Base-by-base conservation (phyloP, 306 rosid genomes). In the Inga leiocalycina region DNA sequence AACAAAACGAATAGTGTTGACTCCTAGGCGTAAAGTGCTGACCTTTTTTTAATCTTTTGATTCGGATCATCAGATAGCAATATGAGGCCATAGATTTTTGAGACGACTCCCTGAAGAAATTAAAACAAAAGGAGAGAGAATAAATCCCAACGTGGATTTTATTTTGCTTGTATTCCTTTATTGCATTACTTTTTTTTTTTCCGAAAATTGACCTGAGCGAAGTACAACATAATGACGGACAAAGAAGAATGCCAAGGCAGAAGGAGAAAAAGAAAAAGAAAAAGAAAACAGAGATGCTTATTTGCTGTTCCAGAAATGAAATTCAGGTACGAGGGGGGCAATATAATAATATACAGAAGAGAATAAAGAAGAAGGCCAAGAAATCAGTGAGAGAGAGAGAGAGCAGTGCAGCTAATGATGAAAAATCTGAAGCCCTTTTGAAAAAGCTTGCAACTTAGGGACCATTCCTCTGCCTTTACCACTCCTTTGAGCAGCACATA, bases 351-450 rank as follows among this genome's bases (percentile, higher is more conserved):
- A 14, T 6, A 3, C 0, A 11, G 20, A 32, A 5, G 76, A 79
- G 71, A 69, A 80, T 10, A 76, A 68, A 68, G 27, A 65, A 30
- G 81, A 59, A 75, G 76, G 84, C 68, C 66, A 80, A 75, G 71
- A 57, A 41, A 74, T 17, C 72, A 79, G 79, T 79, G 81, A 82
- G 49, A 69, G 73, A 62, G 43, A 82, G 80, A 35, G 49, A 69
- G 73, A 62, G 43, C 71, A 64, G 83, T 83, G 87, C 85, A 51
- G 14, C 82, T 86, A 80, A 86, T 86, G 84, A 86, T 86, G 85
- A 62, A 86, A 74, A 20, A 51, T 41, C 80, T 69, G 84, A 80
- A 80, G 73, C 45, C 82, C 80, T 80, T 83, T 84, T 75, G 43
- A 9, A 82, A 86, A 86, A 86, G 85, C 80, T 83, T 45, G 1